phyloP scores from a whole-genome alignment of 2,329 filamentous ascomycete genomes.

The Penicillium sp. region DNA sequence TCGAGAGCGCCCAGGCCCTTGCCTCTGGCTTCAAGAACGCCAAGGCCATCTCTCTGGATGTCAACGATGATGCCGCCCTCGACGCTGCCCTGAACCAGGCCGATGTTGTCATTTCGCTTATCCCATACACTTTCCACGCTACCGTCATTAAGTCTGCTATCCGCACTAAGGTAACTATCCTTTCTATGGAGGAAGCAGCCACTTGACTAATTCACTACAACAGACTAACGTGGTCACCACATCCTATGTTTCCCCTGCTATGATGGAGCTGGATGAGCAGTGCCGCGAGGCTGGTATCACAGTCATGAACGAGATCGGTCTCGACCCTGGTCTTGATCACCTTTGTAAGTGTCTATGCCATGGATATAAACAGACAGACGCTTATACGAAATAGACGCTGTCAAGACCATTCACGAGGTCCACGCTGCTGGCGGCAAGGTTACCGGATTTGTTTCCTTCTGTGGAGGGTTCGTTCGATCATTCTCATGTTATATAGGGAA shows the following conservation, averaged over 20 bases:
- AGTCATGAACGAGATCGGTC: conserved; percentile 94
- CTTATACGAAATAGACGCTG: conserved; percentile 58
- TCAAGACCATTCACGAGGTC: conserved; percentile 79
- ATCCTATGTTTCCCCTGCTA: conserved; percentile 86
- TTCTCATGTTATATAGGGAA: background rate
- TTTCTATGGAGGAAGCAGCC: background rate
- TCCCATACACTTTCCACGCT: conserved; percentile 89
- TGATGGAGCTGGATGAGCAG: conserved; percentile 80
- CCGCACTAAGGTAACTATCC: conserved; percentile 60
- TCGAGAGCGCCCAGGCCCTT: conserved; percentile 74
- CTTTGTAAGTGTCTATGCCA: conserved; percentile 16
- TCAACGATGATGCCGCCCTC: conserved; percentile 71
- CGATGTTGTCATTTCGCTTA: conserved; percentile 77
- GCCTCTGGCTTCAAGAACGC: conserved; percentile 70
- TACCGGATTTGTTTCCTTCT: conserved; percentile 76
- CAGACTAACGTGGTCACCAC: conserved; percentile 92
- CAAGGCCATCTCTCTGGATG: conserved; percentile 78
- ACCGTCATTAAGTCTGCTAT: conserved; percentile 92
- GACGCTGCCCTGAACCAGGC: conserved; percentile 77
- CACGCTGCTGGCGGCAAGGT: conserved; percentile 86
- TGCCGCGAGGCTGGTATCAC: conserved; percentile 90
- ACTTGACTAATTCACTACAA: background rate
- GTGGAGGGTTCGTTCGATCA: conserved; percentile 58
- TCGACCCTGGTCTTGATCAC: conserved; percentile 23
- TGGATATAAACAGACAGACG: background rate